A percentile compares a stretch with the other conserved stretches of the same genome.
Evolutionary conservation across 2,329 filamentous ascomycete genomes (phyloP).

Genomic region (Sporothrix pseudoabietina): DNA sequence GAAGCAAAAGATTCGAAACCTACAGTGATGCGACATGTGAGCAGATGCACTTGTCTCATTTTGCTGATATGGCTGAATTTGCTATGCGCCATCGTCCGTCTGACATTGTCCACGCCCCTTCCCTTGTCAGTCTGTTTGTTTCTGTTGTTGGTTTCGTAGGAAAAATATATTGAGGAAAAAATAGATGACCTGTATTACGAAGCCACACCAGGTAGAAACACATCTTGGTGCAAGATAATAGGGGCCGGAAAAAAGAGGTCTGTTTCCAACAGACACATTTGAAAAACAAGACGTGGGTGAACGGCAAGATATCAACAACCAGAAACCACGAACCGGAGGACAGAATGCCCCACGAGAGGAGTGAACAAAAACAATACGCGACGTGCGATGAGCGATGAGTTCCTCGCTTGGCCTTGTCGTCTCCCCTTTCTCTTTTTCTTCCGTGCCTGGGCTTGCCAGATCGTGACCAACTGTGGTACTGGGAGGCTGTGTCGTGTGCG

Average conservation of each 20-base stretch:
- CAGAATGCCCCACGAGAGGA: neutral
- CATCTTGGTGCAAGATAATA: slow-evolving; percentile 7
- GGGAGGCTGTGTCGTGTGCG: slow-evolving; percentile 15
- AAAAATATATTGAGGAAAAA: neutral
- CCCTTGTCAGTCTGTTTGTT: neutral
- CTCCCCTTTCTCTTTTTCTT: neutral
- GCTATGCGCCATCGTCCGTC: neutral
- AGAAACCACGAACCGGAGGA: neutral
- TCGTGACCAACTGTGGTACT: slow-evolving; percentile 19
- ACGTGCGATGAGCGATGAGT: neutral
- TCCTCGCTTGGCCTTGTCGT: neutral
- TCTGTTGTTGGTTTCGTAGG: neutral
- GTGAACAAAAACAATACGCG: slow-evolving; percentile 11
- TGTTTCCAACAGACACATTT: slow-evolving; percentile 24
- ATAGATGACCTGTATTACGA: neutral
- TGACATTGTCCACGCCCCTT: neutral
- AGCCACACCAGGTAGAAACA: neutral
- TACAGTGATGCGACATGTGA: neutral
- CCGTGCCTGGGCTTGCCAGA: slow-evolving; percentile 12
- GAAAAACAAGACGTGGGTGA: neutral
- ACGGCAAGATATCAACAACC: slow-evolving; percentile 1
- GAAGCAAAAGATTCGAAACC: neutral
- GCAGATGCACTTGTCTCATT: neutral
- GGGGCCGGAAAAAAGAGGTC: neutral
- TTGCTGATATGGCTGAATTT: neutral